phyloP scores from a whole-genome alignment of 306 rosid species.

The Urtica urens region DNA sequence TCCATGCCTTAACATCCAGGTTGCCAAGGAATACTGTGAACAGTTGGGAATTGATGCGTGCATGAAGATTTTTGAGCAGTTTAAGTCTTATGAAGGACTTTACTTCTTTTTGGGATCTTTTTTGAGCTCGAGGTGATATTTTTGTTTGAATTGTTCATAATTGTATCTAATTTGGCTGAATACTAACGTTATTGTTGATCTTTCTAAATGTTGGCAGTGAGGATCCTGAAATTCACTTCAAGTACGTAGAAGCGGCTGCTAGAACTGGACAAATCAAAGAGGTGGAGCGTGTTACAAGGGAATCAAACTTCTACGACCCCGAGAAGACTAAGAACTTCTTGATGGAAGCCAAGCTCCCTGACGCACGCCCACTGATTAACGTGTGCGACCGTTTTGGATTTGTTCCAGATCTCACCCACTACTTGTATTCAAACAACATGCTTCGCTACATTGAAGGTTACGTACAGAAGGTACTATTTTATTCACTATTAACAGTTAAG shows the following conservation, averaged over 20 bases:
- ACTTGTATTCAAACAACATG: constrained; percentile 91
- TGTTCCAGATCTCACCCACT: constrained; percentile 98
- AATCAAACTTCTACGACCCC: constrained; percentile 89
- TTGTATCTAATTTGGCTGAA: neutral
- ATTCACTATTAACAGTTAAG: neutral
- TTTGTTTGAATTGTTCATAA: constrained; percentile 4
- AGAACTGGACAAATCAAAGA: constrained; percentile 99
- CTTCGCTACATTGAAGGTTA: constrained; percentile 98
- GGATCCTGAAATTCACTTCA: constrained; percentile 99
- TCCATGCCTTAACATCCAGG: constrained; percentile 33
- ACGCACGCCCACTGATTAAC: constrained; percentile 93
- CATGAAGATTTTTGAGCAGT: constrained; percentile 95
- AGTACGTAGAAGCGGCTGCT: constrained; percentile 98
- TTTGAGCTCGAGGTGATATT: constrained; percentile 83
- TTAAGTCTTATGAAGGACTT: constrained; percentile 90
- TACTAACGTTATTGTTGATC: neutral
- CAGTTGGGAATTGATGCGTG: constrained; percentile 89
- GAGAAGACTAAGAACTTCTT: constrained; percentile 95
- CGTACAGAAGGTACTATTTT: constrained; percentile 77
- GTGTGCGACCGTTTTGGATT: constrained; percentile 98
- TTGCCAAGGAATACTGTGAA: constrained; percentile 95
- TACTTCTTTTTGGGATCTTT: constrained; percentile 96
- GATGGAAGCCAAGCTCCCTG: constrained; percentile 98
- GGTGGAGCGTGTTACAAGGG: constrained; percentile 98
- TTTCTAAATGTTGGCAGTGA: constrained; percentile 46